Evolutionary conservation across 2,329 filamentous ascomycete species (phyloP).

Genomic region (Diaporthe aspalathi): DNA sequence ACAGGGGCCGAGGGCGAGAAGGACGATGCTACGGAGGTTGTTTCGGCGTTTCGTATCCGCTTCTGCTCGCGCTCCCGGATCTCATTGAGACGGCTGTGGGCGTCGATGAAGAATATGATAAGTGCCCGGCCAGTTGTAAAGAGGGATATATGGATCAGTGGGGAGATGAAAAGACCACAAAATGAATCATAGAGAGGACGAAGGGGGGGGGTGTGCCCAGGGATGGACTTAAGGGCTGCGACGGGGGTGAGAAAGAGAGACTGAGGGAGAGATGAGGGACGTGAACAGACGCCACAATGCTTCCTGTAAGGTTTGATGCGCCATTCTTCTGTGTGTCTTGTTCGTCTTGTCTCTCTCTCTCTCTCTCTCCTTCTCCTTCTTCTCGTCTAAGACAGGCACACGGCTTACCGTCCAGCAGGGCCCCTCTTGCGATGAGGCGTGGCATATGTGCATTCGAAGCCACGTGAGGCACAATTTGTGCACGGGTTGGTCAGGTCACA

Average conservation of each 20-base stretch:
- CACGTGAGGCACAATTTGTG: conserved; percentile 35
- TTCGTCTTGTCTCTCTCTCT: background rate
- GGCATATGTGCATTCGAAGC: conserved; percentile 36
- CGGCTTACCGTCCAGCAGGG: conserved; percentile 32
- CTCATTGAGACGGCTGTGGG: conserved; percentile 33
- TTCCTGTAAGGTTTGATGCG: background rate
- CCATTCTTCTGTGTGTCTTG: background rate
- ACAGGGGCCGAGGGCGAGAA: conserved; percentile 21
- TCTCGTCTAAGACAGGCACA: background rate
- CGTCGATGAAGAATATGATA: conserved; percentile 11
- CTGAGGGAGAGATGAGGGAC: too few species aligned
- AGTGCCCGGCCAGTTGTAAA: conserved; percentile 5
- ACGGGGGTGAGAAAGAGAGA: background rate
- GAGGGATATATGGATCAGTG: background rate
- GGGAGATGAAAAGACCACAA: background rate
- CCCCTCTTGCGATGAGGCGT: conserved; percentile 36
- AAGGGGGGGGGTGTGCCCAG: background rate
- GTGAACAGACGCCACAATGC: background rate
- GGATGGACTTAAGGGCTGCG: background rate
- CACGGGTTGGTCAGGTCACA: conserved; percentile 32
- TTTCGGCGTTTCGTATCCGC: conserved; percentile 23
- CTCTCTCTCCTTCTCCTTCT: background rate
- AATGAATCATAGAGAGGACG: background rate
- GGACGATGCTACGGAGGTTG: conserved; percentile 8
- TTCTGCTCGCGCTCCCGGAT: conserved; percentile 35